phyloP scores from a whole-genome alignment of 495 filamentous ascomycete genomes.

The Ramalina intermedia region DNA sequence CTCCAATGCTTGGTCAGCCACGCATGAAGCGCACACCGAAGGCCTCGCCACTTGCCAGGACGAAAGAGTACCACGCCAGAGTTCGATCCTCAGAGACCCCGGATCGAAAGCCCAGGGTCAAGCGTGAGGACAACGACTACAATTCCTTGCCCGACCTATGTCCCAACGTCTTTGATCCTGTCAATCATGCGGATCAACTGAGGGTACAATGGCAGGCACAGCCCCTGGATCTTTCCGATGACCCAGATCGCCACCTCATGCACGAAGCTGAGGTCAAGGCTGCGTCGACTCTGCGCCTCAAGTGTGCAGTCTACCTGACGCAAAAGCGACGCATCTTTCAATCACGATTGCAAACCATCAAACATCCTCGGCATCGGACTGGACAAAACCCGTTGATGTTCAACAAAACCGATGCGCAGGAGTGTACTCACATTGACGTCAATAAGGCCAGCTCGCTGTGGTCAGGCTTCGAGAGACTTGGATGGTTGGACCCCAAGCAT shows the following conservation, averaged over 20 bases:
- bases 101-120: constrained; percentile 37
- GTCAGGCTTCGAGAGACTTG: constrained; percentile 79
- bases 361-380: constrained; percentile 19
- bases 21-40: constrained; percentile 33
- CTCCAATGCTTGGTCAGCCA: constrained; percentile 16
- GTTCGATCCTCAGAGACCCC: constrained; percentile 21
- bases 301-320: constrained; percentile 82
- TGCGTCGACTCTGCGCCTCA: constrained; percentile 67
- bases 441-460: constrained; percentile 96
- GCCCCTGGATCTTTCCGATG: constrained; percentile 61
- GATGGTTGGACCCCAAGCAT: constrained; percentile 61
- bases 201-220: constrained; percentile 74
- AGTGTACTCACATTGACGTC: constrained; percentile 95
- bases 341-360: constrained; percentile 51
- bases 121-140: constrained; percentile 80
- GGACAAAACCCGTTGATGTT: constrained; percentile 39
- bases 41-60: constrained; percentile 20
- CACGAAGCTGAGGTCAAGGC: constrained; percentile 67
- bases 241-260: constrained; percentile 63
- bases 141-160: constrained; percentile 57
- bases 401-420: constrained; percentile 92
- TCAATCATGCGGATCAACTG: constrained; percentile 49
- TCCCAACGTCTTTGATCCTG: constrained; percentile 57
- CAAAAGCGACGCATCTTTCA: constrained; percentile 91
- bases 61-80: constrained; percentile 29